Evolutionary conservation across 345 rosid genomes (phyloP).

Genomic region (Ceriops tagal): DNA sequence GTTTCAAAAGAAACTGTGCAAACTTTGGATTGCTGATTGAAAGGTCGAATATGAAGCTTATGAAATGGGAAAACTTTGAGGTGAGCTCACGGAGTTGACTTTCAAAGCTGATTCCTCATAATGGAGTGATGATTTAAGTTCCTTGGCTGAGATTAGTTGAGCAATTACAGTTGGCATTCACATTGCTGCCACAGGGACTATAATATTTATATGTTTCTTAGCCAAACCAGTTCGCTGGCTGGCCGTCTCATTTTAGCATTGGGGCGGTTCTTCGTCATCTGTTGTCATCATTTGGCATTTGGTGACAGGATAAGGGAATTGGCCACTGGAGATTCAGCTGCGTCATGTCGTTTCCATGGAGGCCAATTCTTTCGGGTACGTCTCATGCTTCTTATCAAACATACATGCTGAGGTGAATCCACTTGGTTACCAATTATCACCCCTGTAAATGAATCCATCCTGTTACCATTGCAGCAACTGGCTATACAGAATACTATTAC

Average conservation of each 20-base stretch:
- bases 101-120: background rate
- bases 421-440: background rate
- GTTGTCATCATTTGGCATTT: background rate
- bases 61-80: conserved; percentile 86
- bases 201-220: no score
- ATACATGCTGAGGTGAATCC: background rate
- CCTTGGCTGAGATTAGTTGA: no score
- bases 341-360: conserved; percentile 93
- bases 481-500: conserved; percentile 81
- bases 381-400: background rate
- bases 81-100: conserved; percentile 24
- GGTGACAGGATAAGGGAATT: conserved; percentile 70
- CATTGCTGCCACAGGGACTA: no score
- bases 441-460: background rate
- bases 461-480: conserved; percentile 58
- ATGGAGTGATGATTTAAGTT: no score
- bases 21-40: conserved; percentile 79
- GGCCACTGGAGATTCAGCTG: conserved; percentile 95
- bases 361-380: conserved; percentile 89
- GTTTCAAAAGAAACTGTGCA: conserved; percentile 87
- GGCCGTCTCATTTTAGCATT: no score
- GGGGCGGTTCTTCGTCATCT: no score
- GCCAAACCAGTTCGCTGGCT: no score
- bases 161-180: no score
- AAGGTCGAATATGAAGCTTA: conserved; percentile 82